Base-by-base conservation (phyloP, 2,329 filamentous ascomycete genomes). In the Amesomyces nigricolor region DNA sequence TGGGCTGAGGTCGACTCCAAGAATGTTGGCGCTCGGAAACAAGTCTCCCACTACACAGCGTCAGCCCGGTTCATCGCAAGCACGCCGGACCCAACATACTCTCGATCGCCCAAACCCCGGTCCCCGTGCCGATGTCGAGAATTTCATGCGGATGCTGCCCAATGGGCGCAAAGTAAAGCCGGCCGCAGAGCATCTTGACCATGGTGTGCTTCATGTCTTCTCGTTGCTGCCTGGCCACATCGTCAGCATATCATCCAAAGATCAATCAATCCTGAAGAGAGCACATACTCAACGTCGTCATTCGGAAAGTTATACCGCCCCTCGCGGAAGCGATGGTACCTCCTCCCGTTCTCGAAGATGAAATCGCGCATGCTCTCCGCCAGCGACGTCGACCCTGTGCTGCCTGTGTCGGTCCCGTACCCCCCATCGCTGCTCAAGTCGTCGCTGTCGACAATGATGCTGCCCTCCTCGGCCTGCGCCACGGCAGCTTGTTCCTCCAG, bases 21-120 rank as follows among this genome's bases (percentile, higher is more conserved):
- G 60, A 5, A 76, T 68, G 39, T 67, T 72, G 4, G 74, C 68
- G 46, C 66, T 67, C 14, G 71, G 71, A 51, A 72, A 75, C 26
- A 68, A 56, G 55, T 77, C 75, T 47, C 71, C 75, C 58, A 75
- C 73, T 66, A 6, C 16, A 32, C 40, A 40, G 7, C 5, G 47
- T 50, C 14, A 51, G 38, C 49, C 55, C 16, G 48, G 49, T 26
- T 17, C 40, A 48, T 44, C 14, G 3, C 14, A 22, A n/a, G 2
- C 10, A 22, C 4, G 13, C 17, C 9, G 13, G 13, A 26, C 16
- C 7, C 14, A 37, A 54, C 62, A 50, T 53, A 65, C 64, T 78
- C 60, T 82, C 79, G 52, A 83, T 81, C 9, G 79, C 77, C 80
- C 80, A 82, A 6, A 80, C 79, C 2, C 80, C 80, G 0, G 79